Base-by-base conservation (phyloP, 345 rosid species). In the Gossypium thurberi region DNA sequence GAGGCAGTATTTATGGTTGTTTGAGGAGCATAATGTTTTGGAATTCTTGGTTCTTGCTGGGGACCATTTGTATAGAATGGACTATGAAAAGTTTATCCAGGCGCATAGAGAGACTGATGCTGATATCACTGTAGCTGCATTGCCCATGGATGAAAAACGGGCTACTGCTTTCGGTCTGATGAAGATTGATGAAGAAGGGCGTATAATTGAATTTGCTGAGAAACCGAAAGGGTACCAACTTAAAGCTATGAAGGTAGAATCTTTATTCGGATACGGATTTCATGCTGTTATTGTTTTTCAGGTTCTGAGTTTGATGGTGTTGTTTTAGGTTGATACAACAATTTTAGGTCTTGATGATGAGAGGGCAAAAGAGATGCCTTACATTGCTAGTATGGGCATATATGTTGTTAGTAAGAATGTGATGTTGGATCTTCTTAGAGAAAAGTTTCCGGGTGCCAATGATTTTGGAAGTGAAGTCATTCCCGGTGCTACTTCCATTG, bases 381-480 rank as follows among this genome's bases (percentile, higher is more conserved):
- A 58, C 79, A 91, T 94, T 85, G 98, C 98, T 76, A 94, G 98
- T 70, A 94, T 94, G 98, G 98, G 98, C 15, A 94, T 94, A 69
- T 94, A 94, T 79, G 97, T 94, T 37, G 89, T 91, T 57, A 91
- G 97, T 80, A 94, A 94, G 80, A 77, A 90, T 80, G 98, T 85
- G 58, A 94, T 94, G 98, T 66, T 94, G 57, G 85, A 89, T 76
- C 90, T 94, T 68, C 93, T 94, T 26, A 76, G 89, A 44, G 94
- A 94, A 10, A 90, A 77, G 88, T 94, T 94, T 78, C 98, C 98
- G 9, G 96, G 91, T 74, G 98, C 98, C 77, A 94, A 94, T 83
- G 98, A 94, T 85, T 94, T 94, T 13, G 98, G 97, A 61, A 94
- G 98, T 81, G 98, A 94, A 87, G 97, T 94, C 65, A 94, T 94